phyloP scores from a whole-genome alignment of 257 asterid species.

The Ehretia macrophylla region DNA sequence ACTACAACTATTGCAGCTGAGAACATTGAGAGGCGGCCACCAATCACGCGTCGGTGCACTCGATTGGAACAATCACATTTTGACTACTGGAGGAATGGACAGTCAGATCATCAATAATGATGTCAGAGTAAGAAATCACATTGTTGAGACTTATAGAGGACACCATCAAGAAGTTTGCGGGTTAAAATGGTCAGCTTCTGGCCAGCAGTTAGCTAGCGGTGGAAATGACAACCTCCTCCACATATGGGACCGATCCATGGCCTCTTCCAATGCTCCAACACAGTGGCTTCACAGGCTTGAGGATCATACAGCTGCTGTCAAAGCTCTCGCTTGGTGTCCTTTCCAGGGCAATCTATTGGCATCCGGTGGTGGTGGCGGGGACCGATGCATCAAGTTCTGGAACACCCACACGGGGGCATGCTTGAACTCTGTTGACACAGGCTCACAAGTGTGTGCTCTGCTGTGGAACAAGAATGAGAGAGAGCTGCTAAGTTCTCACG shows the following conservation, averaged over 20 bases:
- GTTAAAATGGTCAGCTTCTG: slow-evolving; percentile 87
- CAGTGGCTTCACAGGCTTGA: slow-evolving; percentile 89
- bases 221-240: slow-evolving; percentile 90
- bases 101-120: slow-evolving; percentile 77
- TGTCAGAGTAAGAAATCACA: slow-evolving; percentile 61
- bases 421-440: slow-evolving; percentile 85
- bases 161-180: slow-evolving; percentile 97
- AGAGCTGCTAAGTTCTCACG: slow-evolving; percentile 85
- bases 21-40: slow-evolving; percentile 81
- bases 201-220: slow-evolving; percentile 91
- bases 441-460: slow-evolving; percentile 91
- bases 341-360: slow-evolving; percentile 83
- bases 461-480: slow-evolving; percentile 92
- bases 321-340: slow-evolving; percentile 98
- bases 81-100: slow-evolving; percentile 97
- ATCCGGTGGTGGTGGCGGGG: slow-evolving; percentile 90
- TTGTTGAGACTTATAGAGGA: slow-evolving; percentile 70
- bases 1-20: slow-evolving; percentile 45
- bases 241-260: slow-evolving; percentile 81
- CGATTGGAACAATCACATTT: slow-evolving; percentile 87
- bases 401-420: slow-evolving; percentile 94
- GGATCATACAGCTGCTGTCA: slow-evolving; percentile 90
- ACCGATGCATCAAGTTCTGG: slow-evolving; percentile 81
- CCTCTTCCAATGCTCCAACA: slow-evolving; percentile 58
- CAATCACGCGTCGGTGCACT: slow-evolving; percentile 62